phyloP scores from a whole-genome alignment of 2,329 filamentous ascomycete species.

The Emmonsia crescens region DNA sequence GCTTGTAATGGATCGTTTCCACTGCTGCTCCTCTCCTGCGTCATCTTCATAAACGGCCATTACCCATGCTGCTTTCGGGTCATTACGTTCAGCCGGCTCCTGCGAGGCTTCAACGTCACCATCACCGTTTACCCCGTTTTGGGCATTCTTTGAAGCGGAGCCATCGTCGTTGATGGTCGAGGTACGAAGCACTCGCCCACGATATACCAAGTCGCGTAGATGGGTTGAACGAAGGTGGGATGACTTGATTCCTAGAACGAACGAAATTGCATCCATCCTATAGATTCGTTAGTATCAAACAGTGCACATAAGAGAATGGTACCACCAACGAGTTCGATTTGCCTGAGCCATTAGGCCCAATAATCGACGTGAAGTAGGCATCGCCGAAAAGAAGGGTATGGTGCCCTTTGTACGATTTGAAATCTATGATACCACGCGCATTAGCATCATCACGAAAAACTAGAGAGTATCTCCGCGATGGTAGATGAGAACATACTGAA shows the following conservation, averaged over 20 bases:
- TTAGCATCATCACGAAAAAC: background rate
- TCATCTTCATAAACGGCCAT: constrained; percentile 99
- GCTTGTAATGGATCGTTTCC: constrained; percentile 90
- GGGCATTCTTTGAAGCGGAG: constrained; percentile 49
- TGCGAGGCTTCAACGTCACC: constrained; percentile 51
- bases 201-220: constrained; percentile 89
- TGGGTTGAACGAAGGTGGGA: constrained; percentile 93
- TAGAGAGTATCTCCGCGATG: constrained; percentile 11
- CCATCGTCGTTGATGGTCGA: constrained; percentile 88
- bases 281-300: constrained; percentile 7
- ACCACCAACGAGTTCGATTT: constrained; percentile 85
- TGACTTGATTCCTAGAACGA: constrained; percentile 96
- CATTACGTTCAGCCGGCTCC: constrained; percentile 52
- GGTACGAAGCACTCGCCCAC: constrained; percentile 82
- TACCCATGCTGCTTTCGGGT: constrained; percentile 94
- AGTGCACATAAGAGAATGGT: background rate
- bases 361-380: constrained; percentile 98
- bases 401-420: constrained; percentile 98
- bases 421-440: constrained; percentile 50
- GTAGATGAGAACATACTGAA: constrained; percentile 56
- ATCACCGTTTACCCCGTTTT: constrained; percentile 53
- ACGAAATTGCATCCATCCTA: constrained; percentile 98
- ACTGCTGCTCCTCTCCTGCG: constrained; percentile 84
- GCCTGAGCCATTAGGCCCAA: constrained; percentile 97
- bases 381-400: constrained; percentile 91